phyloP scores from a whole-genome alignment of 352 stramenopile species.

The Pythium brachiatum region DNA sequence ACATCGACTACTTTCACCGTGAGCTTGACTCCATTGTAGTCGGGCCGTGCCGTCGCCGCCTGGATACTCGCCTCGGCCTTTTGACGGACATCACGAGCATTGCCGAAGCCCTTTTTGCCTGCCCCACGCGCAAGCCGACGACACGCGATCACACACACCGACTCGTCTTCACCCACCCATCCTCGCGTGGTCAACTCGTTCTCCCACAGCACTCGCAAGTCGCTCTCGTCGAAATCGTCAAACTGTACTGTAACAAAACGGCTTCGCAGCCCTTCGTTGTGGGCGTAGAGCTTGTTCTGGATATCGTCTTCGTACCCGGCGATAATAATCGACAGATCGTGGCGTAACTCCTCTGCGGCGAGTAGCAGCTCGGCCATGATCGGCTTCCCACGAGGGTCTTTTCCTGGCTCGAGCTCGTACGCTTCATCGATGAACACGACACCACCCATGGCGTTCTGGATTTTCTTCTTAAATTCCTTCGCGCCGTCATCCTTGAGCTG shows the following conservation, averaged over 20 bases:
- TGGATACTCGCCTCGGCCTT: slow-evolving; percentile 61
- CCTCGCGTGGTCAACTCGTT: slow-evolving; percentile 37
- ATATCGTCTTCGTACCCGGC: slow-evolving; percentile 93
- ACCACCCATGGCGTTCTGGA: slow-evolving; percentile 69
- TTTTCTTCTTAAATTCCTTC: slow-evolving; percentile 69
- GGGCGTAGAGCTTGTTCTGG: slow-evolving; percentile 90
- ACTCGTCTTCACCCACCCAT: slow-evolving; percentile 43
- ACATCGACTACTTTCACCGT: slow-evolving; percentile 65
- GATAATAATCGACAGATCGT: slow-evolving; percentile 87
- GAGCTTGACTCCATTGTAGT: slow-evolving; percentile 49
- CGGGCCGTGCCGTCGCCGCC: slow-evolving; percentile 60
- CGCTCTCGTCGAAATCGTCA: slow-evolving; percentile 89
- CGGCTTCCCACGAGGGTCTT: slow-evolving; percentile 72
- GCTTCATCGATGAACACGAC: slow-evolving; percentile 94
- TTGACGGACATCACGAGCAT: slow-evolving; percentile 76
- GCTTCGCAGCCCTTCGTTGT: slow-evolving; percentile 86
- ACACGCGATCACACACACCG: slow-evolving; percentile 53
- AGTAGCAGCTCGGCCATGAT: slow-evolving; percentile 89
- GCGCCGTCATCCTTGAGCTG: slow-evolving; percentile 70
- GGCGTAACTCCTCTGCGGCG: slow-evolving; percentile 82
- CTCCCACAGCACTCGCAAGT: slow-evolving; percentile 80
- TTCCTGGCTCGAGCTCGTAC: slow-evolving; percentile 85
- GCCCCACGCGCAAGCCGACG: slow-evolving; percentile 57
- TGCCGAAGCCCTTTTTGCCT: slow-evolving; percentile 83
- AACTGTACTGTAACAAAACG: slow-evolving; percentile 88